Conservation (phyloP, 192 early-diverging fungal genomes). For the Podila horticola region DNA sequence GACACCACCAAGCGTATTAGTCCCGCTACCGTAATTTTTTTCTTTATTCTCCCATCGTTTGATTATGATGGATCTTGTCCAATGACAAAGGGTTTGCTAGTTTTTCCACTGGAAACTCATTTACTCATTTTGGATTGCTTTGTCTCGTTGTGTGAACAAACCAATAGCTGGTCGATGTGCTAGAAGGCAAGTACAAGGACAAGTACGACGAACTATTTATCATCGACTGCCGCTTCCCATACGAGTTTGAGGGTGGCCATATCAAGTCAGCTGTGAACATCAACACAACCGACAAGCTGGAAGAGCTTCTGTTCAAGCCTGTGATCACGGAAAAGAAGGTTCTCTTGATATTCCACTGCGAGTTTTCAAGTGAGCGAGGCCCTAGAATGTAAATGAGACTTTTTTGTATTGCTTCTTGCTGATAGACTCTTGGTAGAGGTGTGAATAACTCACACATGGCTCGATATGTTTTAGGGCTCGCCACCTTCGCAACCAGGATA, state of each 20-base stretch:
- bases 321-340: constrained; percentile 54
- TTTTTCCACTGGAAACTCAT: too few relatives aligned
- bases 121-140: neutral
- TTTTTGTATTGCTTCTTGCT: neutral
- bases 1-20: constrained; percentile 75
- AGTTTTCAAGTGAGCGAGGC: constrained; percentile 83
- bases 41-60: neutral
- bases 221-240: constrained; percentile 89
- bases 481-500: constrained; percentile 78
- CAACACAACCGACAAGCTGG: constrained; percentile 67
- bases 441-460: too few relatives aligned
- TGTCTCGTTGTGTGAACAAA: neutral
- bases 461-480: constrained; percentile 74
- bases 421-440: too few relatives aligned
- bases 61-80: neutral
- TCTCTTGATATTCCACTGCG: constrained; percentile 87
- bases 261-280: constrained; percentile 80
- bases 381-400: constrained; percentile 73
- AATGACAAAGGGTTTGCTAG: neutral
- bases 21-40: constrained; percentile 56
- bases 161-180: constrained; percentile 66
- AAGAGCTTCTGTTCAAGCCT: constrained; percentile 65
- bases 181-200: constrained; percentile 70
- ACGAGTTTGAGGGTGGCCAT: constrained; percentile 89
- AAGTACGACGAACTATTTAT: constrained; percentile 72